Percentiles rank a stretch among this genome's conserved stretches.
phyloP scores from a whole-genome alignment of 2,329 filamentous ascomycete species.

The Aspergillus caelatus region DNA sequence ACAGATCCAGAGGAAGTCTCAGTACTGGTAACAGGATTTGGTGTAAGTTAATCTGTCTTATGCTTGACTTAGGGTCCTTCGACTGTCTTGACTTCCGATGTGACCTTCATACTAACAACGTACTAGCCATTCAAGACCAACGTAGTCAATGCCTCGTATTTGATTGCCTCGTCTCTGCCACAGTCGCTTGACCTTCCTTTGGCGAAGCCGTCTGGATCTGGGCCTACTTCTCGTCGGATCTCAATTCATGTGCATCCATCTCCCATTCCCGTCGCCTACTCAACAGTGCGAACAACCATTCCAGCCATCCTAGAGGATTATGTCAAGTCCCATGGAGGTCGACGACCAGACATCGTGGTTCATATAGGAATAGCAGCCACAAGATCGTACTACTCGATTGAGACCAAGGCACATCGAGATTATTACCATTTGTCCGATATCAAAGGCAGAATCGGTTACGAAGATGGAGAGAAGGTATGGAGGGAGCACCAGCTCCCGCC shows the following conservation, averaged over 20 bases:
- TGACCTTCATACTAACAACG: conserved; percentile 3
- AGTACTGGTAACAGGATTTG: conserved; percentile 41
- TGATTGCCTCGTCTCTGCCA: conserved; percentile 73
- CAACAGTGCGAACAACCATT: conserved; percentile 63
- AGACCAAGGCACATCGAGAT: conserved; percentile 70
- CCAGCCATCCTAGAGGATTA: conserved; percentile 62
- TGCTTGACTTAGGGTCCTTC: neutral
- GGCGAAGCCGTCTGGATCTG: conserved; percentile 16
- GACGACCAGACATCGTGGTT: conserved; percentile 65
- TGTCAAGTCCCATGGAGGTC: conserved; percentile 41
- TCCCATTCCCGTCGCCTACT: conserved; percentile 72
- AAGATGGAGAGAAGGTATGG: conserved; percentile 55
- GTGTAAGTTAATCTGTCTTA: conserved; percentile 27
- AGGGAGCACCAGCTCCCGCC: conserved; percentile 53
- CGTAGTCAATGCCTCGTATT: conserved; percentile 77
- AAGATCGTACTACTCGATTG: conserved; percentile 68
- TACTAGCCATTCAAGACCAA: conserved; percentile 74
- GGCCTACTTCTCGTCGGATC: conserved; percentile 33
- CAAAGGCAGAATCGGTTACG: conserved; percentile 54
- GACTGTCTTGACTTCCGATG: neutral
- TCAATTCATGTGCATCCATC: conserved; percentile 59
- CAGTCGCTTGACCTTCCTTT: conserved; percentile 57
- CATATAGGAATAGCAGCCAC: conserved; percentile 79
- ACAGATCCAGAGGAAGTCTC: conserved; percentile 32
- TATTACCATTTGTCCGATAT: conserved; percentile 73